Percentiles rank a stretch among this genome's conserved stretches.
These are phyloP conservation scores for Fusarium oxysporum DNA, from an alignment of 2,329 filamentous ascomycete genomes.

Conservation along the genomic window DNA sequence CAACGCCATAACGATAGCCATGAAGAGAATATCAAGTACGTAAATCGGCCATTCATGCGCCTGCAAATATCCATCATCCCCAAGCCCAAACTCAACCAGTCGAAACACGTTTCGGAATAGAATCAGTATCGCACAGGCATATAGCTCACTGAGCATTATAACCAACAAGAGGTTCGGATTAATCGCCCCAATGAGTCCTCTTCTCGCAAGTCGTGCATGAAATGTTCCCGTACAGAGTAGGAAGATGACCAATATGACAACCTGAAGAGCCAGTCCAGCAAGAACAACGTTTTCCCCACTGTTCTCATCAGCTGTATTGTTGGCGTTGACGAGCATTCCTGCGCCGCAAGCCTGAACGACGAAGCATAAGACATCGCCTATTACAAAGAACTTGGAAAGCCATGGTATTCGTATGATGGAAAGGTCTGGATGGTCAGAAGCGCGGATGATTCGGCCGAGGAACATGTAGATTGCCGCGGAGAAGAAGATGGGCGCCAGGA, in stretches of 20 bases:
- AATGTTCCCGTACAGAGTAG: not conserved
- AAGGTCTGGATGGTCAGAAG: not conserved
- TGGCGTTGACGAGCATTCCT: not conserved
- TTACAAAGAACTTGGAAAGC: not conserved
- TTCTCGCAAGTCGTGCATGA: not conserved
- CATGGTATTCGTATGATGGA: not conserved
- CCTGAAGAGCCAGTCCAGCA: not conserved
- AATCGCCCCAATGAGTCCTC: not conserved
- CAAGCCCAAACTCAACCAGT: not conserved
- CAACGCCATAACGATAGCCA: not conserved
- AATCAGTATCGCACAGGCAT: not conserved
- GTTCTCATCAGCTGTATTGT: not conserved
- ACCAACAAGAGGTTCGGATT: not conserved
- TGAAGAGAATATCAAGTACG: not conserved
- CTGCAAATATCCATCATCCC: not conserved
- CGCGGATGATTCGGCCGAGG: not conserved
- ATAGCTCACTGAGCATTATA: not conserved
- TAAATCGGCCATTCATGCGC: not conserved
- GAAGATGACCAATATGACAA: not conserved
- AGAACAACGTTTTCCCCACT: not conserved
- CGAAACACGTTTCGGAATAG: not conserved
- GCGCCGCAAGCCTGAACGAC: not conserved
- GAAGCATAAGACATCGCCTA: not conserved
- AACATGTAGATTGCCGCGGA: conserved; percentile 3
- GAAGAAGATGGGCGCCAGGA: conserved; percentile 1